These are phyloP conservation scores for Alternaria conjuncta DNA, from an alignment of 2,329 filamentous ascomycete species.

Conservation along the genomic window DNA sequence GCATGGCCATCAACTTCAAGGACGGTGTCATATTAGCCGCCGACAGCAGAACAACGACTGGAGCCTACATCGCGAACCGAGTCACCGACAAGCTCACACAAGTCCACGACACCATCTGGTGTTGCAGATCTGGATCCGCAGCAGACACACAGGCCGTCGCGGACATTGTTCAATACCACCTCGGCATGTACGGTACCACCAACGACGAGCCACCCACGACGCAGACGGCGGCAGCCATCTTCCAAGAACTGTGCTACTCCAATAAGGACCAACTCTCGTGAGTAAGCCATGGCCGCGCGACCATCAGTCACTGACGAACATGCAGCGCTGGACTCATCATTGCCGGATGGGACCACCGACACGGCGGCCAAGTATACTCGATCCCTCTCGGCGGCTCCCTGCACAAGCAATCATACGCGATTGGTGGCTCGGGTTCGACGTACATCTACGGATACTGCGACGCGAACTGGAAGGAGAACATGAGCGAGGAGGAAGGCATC, in stretches of 20 bases:
- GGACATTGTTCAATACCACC: slow-evolving; percentile 96
- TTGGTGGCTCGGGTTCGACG: slow-evolving; percentile 94
- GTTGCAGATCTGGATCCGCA: slow-evolving; percentile 95
- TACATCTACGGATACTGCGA: slow-evolving; percentile 99
- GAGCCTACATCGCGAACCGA: slow-evolving; percentile 97
- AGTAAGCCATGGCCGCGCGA: slow-evolving; percentile 42
- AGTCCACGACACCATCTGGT: slow-evolving; percentile 99
- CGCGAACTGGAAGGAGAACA: slow-evolving; percentile 91
- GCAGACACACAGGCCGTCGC: slow-evolving; percentile 98
- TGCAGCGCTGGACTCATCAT: slow-evolving; percentile 93
- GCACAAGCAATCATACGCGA: slow-evolving; percentile 96
- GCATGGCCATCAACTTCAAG: slow-evolving; percentile 99
- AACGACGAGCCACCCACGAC: slow-evolving; percentile 92
- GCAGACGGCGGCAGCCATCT: slow-evolving; percentile 91
- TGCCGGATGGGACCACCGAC: slow-evolving; percentile 93
- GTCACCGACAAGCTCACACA: slow-evolving; percentile 99
- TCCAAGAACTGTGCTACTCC: slow-evolving; percentile 96
- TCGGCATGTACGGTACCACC: slow-evolving; percentile 88
- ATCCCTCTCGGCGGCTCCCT: slow-evolving; percentile 95
- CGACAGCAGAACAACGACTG: slow-evolving; percentile 96
- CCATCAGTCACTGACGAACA: slow-evolving; percentile 21
- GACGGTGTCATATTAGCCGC: slow-evolving; percentile 97
- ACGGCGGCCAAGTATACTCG: slow-evolving; percentile 96
- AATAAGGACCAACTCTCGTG: slow-evolving; percentile 95
- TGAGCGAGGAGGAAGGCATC: slow-evolving; percentile 91